Base-by-base conservation (phyloP, 1,284 basidiomycete species). In the Microbotryum lychnidis-dioicae region DNA sequence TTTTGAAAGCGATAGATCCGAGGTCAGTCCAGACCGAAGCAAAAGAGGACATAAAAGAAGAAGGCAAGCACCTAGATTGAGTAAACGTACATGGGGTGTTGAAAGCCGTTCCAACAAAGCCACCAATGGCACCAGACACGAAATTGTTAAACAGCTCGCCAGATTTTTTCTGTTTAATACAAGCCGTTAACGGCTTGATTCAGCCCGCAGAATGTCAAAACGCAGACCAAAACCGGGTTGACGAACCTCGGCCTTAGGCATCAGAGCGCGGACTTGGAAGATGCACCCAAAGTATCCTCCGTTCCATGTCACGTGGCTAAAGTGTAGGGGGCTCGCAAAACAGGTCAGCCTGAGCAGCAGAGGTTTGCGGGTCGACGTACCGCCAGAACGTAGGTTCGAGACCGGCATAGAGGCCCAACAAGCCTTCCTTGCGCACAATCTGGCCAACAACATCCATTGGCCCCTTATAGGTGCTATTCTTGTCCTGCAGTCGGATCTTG, bases 311-410 rank as follows among this genome's bases (percentile, higher is more conserved):
- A 75, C 89, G 86, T 62, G 62, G 9, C 64, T 67, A 55, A 8
- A 21, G n/a, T 14, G 8, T 33, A 46, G 31, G 25, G n/a, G 23
- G 44, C 25, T 33, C 27, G 10, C 18, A 4, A 16, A 50, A 42
- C 33, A 21, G 51, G 16, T 47, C 37, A n/a, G 44, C 27, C 21
- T n/a, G 25, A 50, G n/a, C 33, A 42, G 50, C 50, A 21, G 44
- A 47, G 48, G 8, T 8, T 47, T 45, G 37, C 23, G 16, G 20
- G 6, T 20, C 6, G 33, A 70, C 76, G 31, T 62, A 87, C 87
- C 89, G 83, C 92, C 92, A 96, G 78, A 96, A 93, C 1, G 92
- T 96, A 12, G 89, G 83, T 75, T 96, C 92, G 87, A 96, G 92
- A 42, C 92, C 92, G 46, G 84, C 83, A 73, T 94, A 97, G 56